Conservation (phyloP, 495 filamentous ascomycete genomes). For the Filosporella fistucella region DNA sequence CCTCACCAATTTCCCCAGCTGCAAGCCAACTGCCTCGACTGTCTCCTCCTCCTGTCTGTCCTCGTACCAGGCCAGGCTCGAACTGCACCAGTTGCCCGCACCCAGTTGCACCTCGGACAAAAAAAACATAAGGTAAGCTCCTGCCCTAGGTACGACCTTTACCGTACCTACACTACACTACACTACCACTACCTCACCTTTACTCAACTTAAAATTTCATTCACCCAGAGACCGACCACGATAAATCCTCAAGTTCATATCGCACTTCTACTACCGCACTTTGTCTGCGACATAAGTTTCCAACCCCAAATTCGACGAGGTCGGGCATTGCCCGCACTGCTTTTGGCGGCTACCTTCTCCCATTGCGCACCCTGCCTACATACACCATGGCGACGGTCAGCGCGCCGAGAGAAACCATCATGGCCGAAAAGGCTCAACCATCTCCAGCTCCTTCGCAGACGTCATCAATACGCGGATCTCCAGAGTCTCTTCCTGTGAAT, state of each 20-base stretch:
- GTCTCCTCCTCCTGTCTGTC: no score
- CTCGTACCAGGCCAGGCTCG: no score
- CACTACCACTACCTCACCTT: not conserved
- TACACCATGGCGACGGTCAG: conserved; percentile 20
- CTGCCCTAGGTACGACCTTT: no score
- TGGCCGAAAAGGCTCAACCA: conserved; percentile 6
- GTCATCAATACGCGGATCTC: conserved; percentile 18
- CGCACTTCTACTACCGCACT: not conserved
- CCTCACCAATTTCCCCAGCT: no score
- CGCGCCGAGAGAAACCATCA: conserved; percentile 9
- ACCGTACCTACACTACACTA: not conserved
- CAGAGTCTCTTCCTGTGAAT: conserved; percentile 6
- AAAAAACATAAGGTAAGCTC: no score
- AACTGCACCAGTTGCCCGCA: no score
- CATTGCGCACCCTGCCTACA: not conserved
- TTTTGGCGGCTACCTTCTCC: conserved; percentile 4
- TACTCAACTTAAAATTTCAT: not conserved
- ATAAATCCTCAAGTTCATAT: not conserved
- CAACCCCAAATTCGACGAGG: not conserved
- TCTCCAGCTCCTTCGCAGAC: conserved; percentile 19
- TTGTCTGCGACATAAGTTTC: not conserved
- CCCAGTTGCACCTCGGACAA: no score
- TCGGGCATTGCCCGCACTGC: conserved; percentile 20
- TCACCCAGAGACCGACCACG: not conserved
- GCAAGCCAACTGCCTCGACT: no score